These are phyloP conservation scores for Spathaspora sp. DNA, from an alignment of 805 yeast genomes.

Conservation along the genomic window DNA sequence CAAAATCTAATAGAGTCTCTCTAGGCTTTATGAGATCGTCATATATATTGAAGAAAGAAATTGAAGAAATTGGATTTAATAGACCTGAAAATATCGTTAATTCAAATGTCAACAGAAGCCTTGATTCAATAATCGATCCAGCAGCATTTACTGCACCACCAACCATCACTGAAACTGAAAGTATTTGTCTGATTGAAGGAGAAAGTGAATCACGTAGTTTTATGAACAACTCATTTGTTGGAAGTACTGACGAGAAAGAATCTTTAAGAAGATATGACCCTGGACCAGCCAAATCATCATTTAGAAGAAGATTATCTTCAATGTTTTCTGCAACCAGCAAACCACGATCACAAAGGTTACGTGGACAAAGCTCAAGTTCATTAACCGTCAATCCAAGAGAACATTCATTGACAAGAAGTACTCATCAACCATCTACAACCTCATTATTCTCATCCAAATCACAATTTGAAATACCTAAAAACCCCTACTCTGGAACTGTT, in stretches of 20 bases:
- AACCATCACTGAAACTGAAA: neutral
- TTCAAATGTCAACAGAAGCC: neutral
- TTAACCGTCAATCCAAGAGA: neutral
- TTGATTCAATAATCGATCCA: neutral
- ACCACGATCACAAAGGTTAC: no score
- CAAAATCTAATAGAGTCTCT: slow-evolving; percentile 24
- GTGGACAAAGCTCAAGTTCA: neutral
- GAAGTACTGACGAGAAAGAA: neutral
- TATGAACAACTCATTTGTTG: neutral
- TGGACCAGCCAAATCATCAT: neutral
- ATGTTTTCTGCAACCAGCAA: neutral
- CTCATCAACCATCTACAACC: neutral
- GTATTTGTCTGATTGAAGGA: neutral
- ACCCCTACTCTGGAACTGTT: neutral
- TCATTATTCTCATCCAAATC: neutral
- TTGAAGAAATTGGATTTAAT: slow-evolving; percentile 28
- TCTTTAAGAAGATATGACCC: neutral
- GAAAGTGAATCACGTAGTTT: neutral
- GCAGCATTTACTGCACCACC: neutral
- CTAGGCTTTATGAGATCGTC: slow-evolving; percentile 43
- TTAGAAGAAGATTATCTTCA: neutral
- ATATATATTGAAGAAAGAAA: slow-evolving; percentile 39
- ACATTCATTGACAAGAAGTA: neutral
- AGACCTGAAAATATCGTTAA: slow-evolving; percentile 26
- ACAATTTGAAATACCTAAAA: neutral